Evolutionary conservation across 2,329 filamentous ascomycete species (phyloP).

Genomic region (Gaeumannomyces sp.): DNA sequence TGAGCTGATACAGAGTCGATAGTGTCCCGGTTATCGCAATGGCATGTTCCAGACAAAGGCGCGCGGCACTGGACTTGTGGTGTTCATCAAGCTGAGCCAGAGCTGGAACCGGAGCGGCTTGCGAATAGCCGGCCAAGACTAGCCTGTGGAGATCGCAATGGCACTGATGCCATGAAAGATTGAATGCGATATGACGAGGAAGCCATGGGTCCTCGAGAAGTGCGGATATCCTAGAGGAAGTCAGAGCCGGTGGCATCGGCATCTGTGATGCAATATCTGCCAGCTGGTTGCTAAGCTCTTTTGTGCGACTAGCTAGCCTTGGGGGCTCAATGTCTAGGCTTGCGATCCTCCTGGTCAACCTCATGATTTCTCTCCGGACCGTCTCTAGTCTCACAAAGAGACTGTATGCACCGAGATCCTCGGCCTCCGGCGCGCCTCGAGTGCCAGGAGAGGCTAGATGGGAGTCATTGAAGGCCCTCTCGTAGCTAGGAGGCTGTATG

Average conservation of each 20-base stretch:
- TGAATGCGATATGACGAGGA: constrained; percentile 36
- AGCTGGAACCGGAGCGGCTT: constrained; percentile 36
- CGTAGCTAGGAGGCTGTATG: constrained; percentile 30
- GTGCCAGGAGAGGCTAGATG: background rate
- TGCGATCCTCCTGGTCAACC: constrained; percentile 16
- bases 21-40: constrained; percentile 31
- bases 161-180: constrained; percentile 47
- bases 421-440: background rate
- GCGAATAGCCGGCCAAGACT: constrained; percentile 39
- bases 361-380: constrained; percentile 19
- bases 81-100: constrained; percentile 35
- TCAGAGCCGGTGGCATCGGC: constrained; percentile 15
- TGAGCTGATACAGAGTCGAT: constrained; percentile 22
- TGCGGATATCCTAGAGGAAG: constrained; percentile 11
- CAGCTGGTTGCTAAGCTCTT: constrained; percentile 17
- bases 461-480: constrained; percentile 22
- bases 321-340: constrained; percentile 18
- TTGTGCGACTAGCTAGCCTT: constrained; percentile 16
- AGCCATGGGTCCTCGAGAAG: constrained; percentile 12
- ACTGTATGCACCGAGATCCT: constrained; percentile 13
- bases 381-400: constrained; percentile 16
- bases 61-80: constrained; percentile 28
- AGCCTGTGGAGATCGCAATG: constrained; percentile 45
- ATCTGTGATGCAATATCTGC: constrained; percentile 15
- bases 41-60: constrained; percentile 30